Evolutionary conservation across 768 basidiomycete species (phyloP).

Genomic region (Rhizopogon vulgaris): DNA sequence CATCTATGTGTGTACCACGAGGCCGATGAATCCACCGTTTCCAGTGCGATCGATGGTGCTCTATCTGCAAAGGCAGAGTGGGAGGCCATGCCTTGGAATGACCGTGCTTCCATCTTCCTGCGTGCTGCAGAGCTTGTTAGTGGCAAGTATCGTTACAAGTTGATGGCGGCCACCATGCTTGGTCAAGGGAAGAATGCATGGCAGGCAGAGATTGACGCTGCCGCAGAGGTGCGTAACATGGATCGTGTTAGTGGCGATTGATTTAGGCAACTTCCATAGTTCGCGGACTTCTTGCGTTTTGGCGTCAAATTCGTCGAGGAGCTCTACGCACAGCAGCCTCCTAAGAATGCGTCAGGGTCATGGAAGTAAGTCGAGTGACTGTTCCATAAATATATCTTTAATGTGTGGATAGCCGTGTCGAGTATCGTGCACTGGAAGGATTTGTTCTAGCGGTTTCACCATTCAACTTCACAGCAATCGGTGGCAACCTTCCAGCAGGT

Average conservation of each 20-base stretch:
- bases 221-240: constrained; percentile 71
- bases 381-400: background rate
- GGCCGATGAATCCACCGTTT: constrained; percentile 71
- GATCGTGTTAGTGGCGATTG: background rate
- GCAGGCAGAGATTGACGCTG: constrained; percentile 99
- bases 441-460: constrained; percentile 97
- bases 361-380: constrained; percentile 77
- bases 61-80: constrained; percentile 82
- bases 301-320: constrained; percentile 97
- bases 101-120: constrained; percentile 95
- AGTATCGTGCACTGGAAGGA: constrained; percentile 96
- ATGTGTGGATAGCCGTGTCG: constrained; percentile 62
- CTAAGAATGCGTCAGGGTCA: constrained; percentile 75
- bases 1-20: constrained; percentile 85
- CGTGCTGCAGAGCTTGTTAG: constrained; percentile 95
- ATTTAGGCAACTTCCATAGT: constrained; percentile 30
- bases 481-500: constrained; percentile 86
- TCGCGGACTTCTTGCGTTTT: constrained; percentile 93
- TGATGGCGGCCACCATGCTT: constrained; percentile 94
- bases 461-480: constrained; percentile 98
- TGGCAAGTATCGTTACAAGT: constrained; percentile 92
- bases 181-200: constrained; percentile 99
- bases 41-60: constrained; percentile 79
- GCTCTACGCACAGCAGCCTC: constrained; percentile 85
- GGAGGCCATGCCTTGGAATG: constrained; percentile 95